Evolutionary conservation across 768 basidiomycete genomes (phyloP).

Genomic region (Chalciporus piperatus): DNA sequence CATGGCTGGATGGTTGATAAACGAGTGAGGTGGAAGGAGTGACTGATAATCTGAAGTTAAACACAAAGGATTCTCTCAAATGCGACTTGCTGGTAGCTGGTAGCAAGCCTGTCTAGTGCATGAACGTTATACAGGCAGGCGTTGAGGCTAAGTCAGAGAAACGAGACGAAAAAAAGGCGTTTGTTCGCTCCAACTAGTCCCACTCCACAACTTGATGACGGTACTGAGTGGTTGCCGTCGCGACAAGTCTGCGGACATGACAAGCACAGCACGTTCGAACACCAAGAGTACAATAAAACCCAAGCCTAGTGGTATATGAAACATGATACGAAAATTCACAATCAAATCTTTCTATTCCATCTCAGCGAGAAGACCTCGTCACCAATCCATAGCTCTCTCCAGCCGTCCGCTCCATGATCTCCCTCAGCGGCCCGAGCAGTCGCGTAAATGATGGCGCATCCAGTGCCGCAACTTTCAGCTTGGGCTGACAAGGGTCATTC

Average conservation of each 20-base stretch:
- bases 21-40: constrained; percentile 23
- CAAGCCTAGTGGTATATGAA: constrained; percentile 3
- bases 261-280: background rate
- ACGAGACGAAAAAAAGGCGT: background rate
- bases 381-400: constrained; percentile 62
- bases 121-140: constrained; percentile 8
- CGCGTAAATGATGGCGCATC: constrained; percentile 94
- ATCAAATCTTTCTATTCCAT: background rate
- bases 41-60: constrained; percentile 12
- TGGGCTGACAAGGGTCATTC: constrained; percentile 45
- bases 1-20: constrained; percentile 20
- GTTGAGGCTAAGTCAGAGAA: constrained; percentile 1
- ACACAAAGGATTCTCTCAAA: background rate
- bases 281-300: background rate
- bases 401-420: constrained; percentile 91
- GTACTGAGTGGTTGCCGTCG: constrained; percentile 28
- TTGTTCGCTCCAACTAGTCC: constrained; percentile 1
- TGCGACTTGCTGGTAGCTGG: background rate
- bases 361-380: constrained; percentile 34
- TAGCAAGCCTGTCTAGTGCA: constrained; percentile 1
- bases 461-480: constrained; percentile 90
- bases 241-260: constrained; percentile 14
- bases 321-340: background rate
- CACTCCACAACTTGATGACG: constrained; percentile 8
- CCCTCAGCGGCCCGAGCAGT: constrained; percentile 86